phyloP scores from a whole-genome alignment of 345 rosid species.

The Eucalyptus leucophloia region DNA sequence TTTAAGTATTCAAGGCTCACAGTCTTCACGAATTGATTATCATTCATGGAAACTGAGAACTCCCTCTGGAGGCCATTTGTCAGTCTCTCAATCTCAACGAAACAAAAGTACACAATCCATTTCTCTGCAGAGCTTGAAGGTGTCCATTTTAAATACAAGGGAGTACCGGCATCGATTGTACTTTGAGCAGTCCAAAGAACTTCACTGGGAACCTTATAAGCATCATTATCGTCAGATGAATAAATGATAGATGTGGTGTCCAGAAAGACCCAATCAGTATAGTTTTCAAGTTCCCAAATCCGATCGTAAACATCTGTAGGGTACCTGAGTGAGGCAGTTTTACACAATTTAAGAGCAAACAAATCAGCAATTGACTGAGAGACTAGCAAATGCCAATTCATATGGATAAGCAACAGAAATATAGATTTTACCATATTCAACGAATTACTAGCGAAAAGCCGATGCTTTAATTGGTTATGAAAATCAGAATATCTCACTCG shows the following conservation, averaged over 20 bases:
- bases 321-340: neutral
- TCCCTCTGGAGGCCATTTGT: neutral
- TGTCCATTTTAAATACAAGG: accelerated
- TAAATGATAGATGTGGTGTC: neutral
- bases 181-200: neutral
- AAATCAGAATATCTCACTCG: neutral
- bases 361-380: neutral
- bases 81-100: slow-evolving; percentile 3
- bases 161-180: neutral
- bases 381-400: neutral
- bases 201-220: neutral
- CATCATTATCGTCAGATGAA: neutral
- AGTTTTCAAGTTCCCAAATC: accelerated
- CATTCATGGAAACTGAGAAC: neutral
- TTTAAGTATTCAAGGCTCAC: neutral
- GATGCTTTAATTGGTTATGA: neutral
- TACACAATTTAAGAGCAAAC: neutral
- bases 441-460: neutral
- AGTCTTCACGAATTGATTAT: neutral
- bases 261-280: accelerated
- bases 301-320: neutral
- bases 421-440: neutral
- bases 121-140: accelerated
- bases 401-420: neutral
- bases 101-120: neutral